These are phyloP conservation scores for Xylaria sp. DNA, from an alignment of 2,329 filamentous ascomycete genomes.

Conservation along the genomic window DNA sequence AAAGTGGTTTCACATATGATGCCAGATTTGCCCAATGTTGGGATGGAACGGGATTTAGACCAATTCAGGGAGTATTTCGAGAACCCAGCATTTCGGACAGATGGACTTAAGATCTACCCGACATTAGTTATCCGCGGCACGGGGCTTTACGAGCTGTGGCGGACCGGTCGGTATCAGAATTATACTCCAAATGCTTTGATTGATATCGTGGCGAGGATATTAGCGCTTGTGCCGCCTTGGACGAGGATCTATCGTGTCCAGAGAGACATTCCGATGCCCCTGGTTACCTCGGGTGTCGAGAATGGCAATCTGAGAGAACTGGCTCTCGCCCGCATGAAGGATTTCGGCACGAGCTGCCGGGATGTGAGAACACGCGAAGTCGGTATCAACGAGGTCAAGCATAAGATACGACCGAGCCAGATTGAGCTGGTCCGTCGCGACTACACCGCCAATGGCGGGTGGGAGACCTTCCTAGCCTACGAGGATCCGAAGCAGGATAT, in stretches of 20 bases:
- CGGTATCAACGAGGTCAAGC: constrained; percentile 97
- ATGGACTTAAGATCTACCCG: constrained; percentile 97
- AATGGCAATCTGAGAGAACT: constrained; percentile 95
- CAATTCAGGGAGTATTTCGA: constrained; percentile 99
- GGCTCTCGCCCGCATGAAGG: constrained; percentile 96
- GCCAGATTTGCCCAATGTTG: constrained; percentile 96
- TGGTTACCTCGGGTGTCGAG: constrained; percentile 97
- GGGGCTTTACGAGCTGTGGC: constrained; percentile 95
- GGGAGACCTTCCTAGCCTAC: constrained; percentile 98
- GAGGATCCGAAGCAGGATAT: constrained; percentile 99
- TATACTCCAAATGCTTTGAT: constrained; percentile 97
- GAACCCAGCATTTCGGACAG: constrained; percentile 92
- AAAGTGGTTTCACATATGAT: constrained; percentile 99
- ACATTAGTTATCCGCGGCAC: constrained; percentile 97
- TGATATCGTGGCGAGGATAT: constrained; percentile 92
- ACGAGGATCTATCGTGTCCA: constrained; percentile 98
- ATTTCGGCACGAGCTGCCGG: constrained; percentile 95
- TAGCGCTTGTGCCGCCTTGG: constrained; percentile 94
- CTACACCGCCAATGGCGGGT: constrained; percentile 93
- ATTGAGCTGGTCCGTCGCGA: constrained; percentile 93
- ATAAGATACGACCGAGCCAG: constrained; percentile 96
- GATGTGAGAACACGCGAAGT: constrained; percentile 96
- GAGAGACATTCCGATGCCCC: constrained; percentile 98
- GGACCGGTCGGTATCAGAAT: constrained; percentile 95
- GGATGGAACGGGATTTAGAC: constrained; percentile 95